These are phyloP conservation scores for Penicillium roqueforti DNA, from an alignment of 495 filamentous ascomycete genomes.

Conservation along the genomic window DNA sequence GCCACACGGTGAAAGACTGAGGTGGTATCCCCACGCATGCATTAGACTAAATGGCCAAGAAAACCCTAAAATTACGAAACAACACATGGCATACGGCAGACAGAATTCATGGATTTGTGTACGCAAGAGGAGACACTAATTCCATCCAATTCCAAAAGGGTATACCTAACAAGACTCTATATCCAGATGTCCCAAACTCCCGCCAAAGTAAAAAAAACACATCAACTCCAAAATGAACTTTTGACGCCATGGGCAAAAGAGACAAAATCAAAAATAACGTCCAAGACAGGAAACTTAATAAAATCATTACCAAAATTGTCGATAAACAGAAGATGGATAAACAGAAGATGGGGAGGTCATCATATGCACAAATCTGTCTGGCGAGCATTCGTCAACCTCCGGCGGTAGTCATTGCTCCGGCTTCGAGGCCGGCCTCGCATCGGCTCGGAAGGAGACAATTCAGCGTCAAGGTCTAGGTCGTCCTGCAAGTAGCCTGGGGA, in stretches of 20 bases:
- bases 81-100: background rate
- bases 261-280: conserved; percentile 1
- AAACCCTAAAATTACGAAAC: background rate
- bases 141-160: conserved; percentile 12
- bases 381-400: conserved; percentile 22
- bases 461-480: conserved; percentile 5
- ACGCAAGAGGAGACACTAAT: too few species aligned
- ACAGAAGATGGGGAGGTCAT: conserved; percentile 14
- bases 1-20: background rate
- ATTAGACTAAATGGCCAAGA: background rate
- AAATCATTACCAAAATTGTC: background rate
- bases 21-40: conserved; percentile 1
- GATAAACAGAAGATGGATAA: conserved; percentile 13
- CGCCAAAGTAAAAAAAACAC: background rate
- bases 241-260: background rate
- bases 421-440: conserved; percentile 31
- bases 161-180: conserved; percentile 10
- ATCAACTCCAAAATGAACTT: background rate
- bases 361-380: conserved; percentile 18
- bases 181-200: background rate
- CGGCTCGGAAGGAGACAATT: conserved; percentile 9
- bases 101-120: background rate
- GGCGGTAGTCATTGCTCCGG: conserved; percentile 27
- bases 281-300: background rate
- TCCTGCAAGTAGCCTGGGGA: conserved; percentile 15